A percentile compares a stretch with the other conserved stretches of the same genome.
These are phyloP conservation scores for Pistacia integerrima DNA, from an alignment of 345 rosid species.

Conservation along the genomic window DNA sequence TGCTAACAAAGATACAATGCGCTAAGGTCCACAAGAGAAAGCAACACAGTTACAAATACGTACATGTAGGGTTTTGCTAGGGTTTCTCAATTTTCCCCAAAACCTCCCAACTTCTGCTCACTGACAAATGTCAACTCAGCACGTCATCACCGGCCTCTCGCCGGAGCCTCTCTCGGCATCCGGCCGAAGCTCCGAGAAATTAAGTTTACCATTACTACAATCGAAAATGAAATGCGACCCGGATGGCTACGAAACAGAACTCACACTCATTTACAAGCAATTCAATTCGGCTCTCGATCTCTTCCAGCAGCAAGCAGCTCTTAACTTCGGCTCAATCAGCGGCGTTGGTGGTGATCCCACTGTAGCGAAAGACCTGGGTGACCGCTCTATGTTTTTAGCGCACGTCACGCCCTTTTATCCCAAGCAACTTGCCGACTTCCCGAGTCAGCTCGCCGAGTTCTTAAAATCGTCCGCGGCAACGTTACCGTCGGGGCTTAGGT, in stretches of 20 bases:
- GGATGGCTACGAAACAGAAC: constrained; percentile 80
- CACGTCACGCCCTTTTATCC: constrained; percentile 86
- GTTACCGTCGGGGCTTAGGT: constrained; percentile 80
- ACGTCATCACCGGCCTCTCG: constrained; percentile 15
- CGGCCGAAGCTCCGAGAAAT: constrained; percentile 75
- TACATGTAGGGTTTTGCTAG: constrained; percentile 6
- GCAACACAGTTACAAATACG: too few species aligned
- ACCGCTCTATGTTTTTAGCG: constrained; percentile 74
- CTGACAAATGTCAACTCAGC: constrained; percentile 28
- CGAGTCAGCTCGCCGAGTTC: constrained; percentile 67
- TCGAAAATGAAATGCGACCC: constrained; percentile 91
- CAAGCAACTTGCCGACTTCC: constrained; percentile 61
- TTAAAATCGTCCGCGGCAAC: constrained; percentile 62
- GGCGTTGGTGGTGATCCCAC: constrained; percentile 64
- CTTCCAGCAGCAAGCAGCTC: constrained; percentile 78
- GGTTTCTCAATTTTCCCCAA: neutral
- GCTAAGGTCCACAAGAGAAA: too few species aligned
- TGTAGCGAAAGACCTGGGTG: constrained; percentile 80
- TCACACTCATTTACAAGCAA: constrained; percentile 63
- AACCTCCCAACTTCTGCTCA: neutral
- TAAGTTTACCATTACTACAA: constrained; percentile 68
- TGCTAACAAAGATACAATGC: too few species aligned
- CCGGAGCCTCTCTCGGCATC: constrained; percentile 70
- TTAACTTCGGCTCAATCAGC: constrained; percentile 66
- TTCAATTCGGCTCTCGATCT: constrained; percentile 81